Base-by-base conservation (phyloP, 2,329 filamentous ascomycete species). In the Bipolaris gigantea region DNA sequence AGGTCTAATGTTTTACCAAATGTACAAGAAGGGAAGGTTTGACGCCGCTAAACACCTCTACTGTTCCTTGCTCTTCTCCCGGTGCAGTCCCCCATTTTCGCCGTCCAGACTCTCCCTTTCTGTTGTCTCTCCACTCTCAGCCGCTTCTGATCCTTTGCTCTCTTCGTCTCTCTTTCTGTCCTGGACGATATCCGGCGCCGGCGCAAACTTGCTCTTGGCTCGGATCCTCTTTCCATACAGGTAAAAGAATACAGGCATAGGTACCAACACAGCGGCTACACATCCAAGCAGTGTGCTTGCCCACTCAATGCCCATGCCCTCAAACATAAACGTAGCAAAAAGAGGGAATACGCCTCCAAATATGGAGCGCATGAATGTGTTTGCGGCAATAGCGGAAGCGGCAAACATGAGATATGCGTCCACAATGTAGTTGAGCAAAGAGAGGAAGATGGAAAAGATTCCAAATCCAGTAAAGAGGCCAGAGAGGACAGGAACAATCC, bases 321-420 rank as follows among this genome's bases (percentile, higher is more conserved):
- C 55, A 59, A 82, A 82, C 81, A 84, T 83, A 59, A 83, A 80
- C 0, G 76, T 79, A 0, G 80, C 79, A 62, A 84, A 84, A 0
- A 84, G 76, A 0, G 82, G 82, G 63, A 83, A 83, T 3, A 75
- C 74, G 21, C 78, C 79, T 18, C 79, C 81, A 34, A 77, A 78
- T 19, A 82, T 67, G 8, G 76, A 80, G 16, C 81, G 75, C 61
- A 82, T 73, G 64, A 83, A 80, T 0, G 81, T 83, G 57, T 83
- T 83, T 5, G 80, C 81, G 8, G 81, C 81, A 35, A 83, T 80
- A 15, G 81, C 81, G 1, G 78, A 80, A 10, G 81, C 80, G 13
- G 81, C 80, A 57, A 78, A 78, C 73, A 84, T 83, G 40, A 85
- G 75, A 59, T 85, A 85, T 0, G 81, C 79, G 59, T 85, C 83